Base-by-base conservation (phyloP, 176 grass and related monocot species). In the Carex myosuroides region DNA sequence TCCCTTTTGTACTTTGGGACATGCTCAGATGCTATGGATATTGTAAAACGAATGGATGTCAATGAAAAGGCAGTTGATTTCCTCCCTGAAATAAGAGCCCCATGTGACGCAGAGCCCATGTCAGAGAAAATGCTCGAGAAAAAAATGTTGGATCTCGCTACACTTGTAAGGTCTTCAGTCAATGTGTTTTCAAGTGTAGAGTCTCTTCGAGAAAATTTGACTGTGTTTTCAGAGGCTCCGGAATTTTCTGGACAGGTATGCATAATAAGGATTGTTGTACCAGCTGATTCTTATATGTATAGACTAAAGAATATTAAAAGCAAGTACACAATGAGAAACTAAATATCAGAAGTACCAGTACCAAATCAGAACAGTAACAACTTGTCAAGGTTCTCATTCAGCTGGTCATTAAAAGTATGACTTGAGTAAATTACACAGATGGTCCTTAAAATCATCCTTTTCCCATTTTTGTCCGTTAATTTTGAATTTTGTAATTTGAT, bases 161-260 rank as follows among this genome's bases (percentile, higher is more conserved):
- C 84, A 52, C 80, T 93, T 66, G 46, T 94, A 65, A 86, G 86
- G 46, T 91, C 83, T 68, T 94, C 95, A 50, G 79, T 94, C 30
- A 20, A 86, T 81, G 84, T 12, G 80, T 84, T 98, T 79, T 91
- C 89, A 64, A 57, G 67, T 37, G 17, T 79, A 79, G 79, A 94
- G 83, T 85, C 67, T 86, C 89, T 94, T 89, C 60, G 84, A 57
- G 60, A 87, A 79, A 93, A 86, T 17, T 78, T 98, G 26, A 70
- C 84, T 69, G 89, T 84, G 91, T 92, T 85, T 62, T 61, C 79
- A 3, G 57, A 65, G 48, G 18, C 72, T 84, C 84, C 89, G 3
- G 55, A 87, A 86, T 81, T 70, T 94, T 87, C 86, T 46, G 89
- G 87, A 88, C 14, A 91, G 54, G 95, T 85, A 94, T 86, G 92